A percentile compares a stretch with the other conserved stretches of the same genome.
phyloP scores from a whole-genome alignment of 106 monocot genomes.

The Gastrodia elata region DNA sequence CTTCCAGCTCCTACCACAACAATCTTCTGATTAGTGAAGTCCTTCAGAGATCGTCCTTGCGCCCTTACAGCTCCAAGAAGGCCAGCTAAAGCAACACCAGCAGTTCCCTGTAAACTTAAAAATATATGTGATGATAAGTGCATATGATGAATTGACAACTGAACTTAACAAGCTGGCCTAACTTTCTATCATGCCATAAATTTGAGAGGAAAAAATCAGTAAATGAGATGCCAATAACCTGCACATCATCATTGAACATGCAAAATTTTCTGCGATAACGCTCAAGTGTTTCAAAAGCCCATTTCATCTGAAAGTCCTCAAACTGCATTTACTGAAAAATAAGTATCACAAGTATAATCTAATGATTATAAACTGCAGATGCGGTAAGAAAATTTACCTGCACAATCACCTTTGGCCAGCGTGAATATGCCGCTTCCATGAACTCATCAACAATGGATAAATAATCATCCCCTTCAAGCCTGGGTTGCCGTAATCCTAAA shows the following conservation, averaged over 20 bases:
- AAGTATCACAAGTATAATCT: constrained; percentile 6
- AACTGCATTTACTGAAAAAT: constrained; percentile 42
- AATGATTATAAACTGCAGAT: background rate
- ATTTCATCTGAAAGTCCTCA: constrained; percentile 99
- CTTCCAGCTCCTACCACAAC: constrained; percentile 98
- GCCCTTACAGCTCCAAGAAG: constrained; percentile 86
- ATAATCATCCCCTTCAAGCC: constrained; percentile 93
- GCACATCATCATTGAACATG: constrained; percentile 99
- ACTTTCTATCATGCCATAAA: background rate
- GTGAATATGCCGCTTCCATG: constrained; percentile 89
- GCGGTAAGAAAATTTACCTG: constrained; percentile 47
- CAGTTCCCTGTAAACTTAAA: constrained; percentile 65
- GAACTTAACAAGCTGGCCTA: background rate
- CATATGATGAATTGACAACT: background rate
- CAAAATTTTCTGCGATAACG: constrained; percentile 87
- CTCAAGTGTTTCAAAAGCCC: constrained; percentile 97
- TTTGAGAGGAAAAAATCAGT: background rate
- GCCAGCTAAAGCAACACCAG: constrained; percentile 97
- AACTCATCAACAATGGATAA: constrained; percentile 93
- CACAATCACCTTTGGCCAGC: constrained; percentile 96
- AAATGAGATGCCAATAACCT: constrained; percentile 33
- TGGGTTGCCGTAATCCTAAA: constrained; percentile 86
- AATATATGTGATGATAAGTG: background rate
- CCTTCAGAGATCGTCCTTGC: constrained; percentile 71
- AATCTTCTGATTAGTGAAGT: constrained; percentile 90